phyloP scores from a whole-genome alignment of 73 alveolate species.

The Durusdinium trenchii region DNA sequence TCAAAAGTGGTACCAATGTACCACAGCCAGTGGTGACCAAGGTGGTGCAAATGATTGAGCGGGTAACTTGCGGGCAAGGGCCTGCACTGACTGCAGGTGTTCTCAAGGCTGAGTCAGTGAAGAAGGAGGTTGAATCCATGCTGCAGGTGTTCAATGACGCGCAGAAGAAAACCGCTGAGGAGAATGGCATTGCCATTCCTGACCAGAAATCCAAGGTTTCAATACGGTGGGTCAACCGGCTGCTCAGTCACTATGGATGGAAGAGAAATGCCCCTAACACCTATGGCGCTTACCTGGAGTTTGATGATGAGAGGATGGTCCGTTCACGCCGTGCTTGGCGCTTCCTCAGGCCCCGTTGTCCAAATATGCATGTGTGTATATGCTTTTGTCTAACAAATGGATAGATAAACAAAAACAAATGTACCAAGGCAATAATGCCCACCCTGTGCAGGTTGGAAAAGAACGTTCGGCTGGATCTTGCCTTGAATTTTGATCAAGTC shows the following conservation, averaged over 20 bases:
- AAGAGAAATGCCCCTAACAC: neutral
- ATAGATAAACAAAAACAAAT: neutral
- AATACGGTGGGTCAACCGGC: slow-evolving; percentile 10
- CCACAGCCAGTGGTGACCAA: neutral
- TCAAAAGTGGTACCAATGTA: slow-evolving; percentile 2
- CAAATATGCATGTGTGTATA: too few relatives aligned
- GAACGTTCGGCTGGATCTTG: slow-evolving; percentile 3
- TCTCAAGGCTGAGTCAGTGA: neutral
- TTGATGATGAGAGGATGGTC: neutral
- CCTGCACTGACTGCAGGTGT: neutral
- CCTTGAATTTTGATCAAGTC: neutral
- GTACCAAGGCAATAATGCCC: neutral
- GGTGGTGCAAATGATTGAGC: neutral
- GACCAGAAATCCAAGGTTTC: neutral
- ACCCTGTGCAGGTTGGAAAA: neutral
- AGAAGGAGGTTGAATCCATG: neutral
- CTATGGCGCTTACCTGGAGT: slow-evolving; percentile 6
- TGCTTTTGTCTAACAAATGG: neutral
- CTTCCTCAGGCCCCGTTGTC: neutral
- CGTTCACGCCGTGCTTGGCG: slow-evolving; percentile 6
- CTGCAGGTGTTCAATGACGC: neutral
- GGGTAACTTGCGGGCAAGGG: neutral
- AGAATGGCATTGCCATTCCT: neutral
- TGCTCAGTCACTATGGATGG: neutral
- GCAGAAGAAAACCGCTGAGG: neutral